A percentile compares a stretch with the other conserved stretches of the same genome.
Evolutionary conservation across 1,139 yeast genomes (phyloP).

Genomic region (Protomyces arabidopsidicola): DNA sequence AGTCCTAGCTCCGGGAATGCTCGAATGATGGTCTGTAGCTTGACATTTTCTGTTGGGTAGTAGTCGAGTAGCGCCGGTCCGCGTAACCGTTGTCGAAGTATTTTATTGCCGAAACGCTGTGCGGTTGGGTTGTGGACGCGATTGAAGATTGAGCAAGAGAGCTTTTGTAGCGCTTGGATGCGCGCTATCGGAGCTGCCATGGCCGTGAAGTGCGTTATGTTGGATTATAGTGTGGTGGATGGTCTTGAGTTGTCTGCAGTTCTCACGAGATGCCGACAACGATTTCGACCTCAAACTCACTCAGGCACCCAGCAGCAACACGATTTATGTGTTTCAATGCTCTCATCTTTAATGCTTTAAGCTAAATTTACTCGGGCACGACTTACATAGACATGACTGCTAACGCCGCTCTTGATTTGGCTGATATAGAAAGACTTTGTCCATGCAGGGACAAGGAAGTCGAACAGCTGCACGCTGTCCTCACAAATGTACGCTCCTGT

Average conservation of each 20-base stretch:
- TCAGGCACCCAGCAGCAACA: too few relatives aligned
- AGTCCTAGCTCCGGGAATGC: slow-evolving; percentile 33
- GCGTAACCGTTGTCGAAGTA: slow-evolving; percentile 32
- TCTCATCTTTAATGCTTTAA: too few relatives aligned
- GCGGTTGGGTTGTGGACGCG: slow-evolving; percentile 32
- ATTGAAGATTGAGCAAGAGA: slow-evolving; percentile 33
- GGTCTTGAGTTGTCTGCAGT: too few relatives aligned
- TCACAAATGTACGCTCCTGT: not conserved
- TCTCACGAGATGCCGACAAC: too few relatives aligned
- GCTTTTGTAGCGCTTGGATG: slow-evolving; percentile 30
- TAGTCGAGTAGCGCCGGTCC: slow-evolving; percentile 34
- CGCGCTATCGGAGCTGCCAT: slow-evolving; percentile 31
- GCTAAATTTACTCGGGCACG: too few relatives aligned
- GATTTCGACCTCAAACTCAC: too few relatives aligned
- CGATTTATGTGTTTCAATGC: too few relatives aligned
- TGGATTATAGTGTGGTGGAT: too few relatives aligned
- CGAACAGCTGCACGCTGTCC: not conserved
- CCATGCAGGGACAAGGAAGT: not conserved
- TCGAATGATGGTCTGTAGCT: slow-evolving; percentile 27
- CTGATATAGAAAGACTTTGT: not conserved
- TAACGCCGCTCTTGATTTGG: not conserved
- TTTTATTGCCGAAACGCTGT: slow-evolving; percentile 34
- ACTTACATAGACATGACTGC: too few relatives aligned
- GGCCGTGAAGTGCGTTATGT: not conserved
- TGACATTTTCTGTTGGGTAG: slow-evolving; percentile 32